Evolutionary conservation across 2,329 filamentous ascomycete genomes (phyloP).

Genomic region (Botrytis porri): DNA sequence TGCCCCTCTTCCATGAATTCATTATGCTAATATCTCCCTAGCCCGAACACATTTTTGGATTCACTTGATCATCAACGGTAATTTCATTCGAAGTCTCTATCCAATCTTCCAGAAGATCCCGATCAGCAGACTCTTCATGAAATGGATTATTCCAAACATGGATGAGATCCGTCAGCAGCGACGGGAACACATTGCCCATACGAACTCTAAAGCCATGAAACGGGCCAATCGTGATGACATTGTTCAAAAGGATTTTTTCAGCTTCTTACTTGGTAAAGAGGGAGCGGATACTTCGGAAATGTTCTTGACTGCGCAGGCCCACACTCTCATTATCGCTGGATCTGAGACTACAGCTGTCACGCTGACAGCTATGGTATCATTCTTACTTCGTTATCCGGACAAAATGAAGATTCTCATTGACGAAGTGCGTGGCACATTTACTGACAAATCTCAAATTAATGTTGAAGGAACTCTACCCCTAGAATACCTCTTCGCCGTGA

Average conservation of each 20-base stretch:
- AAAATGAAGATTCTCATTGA: slow-evolving; percentile 18
- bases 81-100: not conserved
- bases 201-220: slow-evolving; percentile 8
- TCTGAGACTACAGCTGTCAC: slow-evolving; percentile 22
- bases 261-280: slow-evolving; percentile 9
- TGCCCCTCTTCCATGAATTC: not conserved
- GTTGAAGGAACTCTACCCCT: slow-evolving; percentile 9
- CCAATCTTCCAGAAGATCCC: slow-evolving; percentile 8
- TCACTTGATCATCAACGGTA: slow-evolving; percentile 5
- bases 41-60: slow-evolving; percentile 13
- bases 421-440: slow-evolving; percentile 17
- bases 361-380: slow-evolving; percentile 13
- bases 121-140: not conserved
- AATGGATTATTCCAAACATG: slow-evolving; percentile 11
- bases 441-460: not conserved
- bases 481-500: slow-evolving; percentile 39
- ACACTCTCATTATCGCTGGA: slow-evolving; percentile 20
- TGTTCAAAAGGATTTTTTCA: slow-evolving; percentile 2
- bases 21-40: not conserved
- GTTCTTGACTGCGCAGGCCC: slow-evolving; percentile 4
- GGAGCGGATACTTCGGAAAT: not conserved
- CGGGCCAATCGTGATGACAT: not conserved
- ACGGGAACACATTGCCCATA: not conserved
- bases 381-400: slow-evolving; percentile 15
- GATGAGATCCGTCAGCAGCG: slow-evolving; percentile 7